Percentiles rank a stretch among this genome's conserved stretches.
Evolutionary conservation across 495 filamentous ascomycete genomes (phyloP).

Genomic region (Hypoxylon trugodes): DNA sequence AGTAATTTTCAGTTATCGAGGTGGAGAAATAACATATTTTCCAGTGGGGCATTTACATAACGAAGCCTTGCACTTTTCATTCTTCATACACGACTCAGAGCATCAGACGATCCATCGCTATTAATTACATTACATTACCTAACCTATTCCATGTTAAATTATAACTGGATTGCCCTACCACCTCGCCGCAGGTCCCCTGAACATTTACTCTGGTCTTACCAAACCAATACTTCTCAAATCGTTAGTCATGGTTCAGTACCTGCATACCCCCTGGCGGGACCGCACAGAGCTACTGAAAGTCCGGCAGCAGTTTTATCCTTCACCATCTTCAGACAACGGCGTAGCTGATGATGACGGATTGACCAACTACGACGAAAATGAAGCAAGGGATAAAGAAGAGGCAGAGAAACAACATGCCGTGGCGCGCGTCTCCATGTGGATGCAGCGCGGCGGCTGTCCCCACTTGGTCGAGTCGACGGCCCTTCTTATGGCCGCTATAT

Average conservation of each 20-base stretch:
- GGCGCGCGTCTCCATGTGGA: constrained; percentile 62
- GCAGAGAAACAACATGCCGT: constrained; percentile 49
- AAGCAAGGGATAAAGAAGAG: constrained; percentile 6
- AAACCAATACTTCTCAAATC: not conserved
- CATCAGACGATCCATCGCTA: not conserved
- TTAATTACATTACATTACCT: constrained; percentile 1
- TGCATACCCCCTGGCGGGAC: constrained; percentile 82
- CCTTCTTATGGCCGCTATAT: constrained; percentile 74
- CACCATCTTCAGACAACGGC: not conserved
- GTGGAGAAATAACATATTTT: not conserved
- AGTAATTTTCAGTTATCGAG: not conserved
- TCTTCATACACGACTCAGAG: not conserved
- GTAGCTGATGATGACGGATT: constrained; percentile 16
- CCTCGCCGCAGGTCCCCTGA: not conserved
- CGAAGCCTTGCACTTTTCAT: constrained; percentile 1
- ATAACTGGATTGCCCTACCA: not conserved
- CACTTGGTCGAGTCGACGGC: constrained; percentile 86
- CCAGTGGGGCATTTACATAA: constrained; percentile 14
- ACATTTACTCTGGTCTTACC: not conserved
- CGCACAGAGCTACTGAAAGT: constrained; percentile 70
- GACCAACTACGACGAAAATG: constrained; percentile 20
- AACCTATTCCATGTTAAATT: constrained; percentile 16
- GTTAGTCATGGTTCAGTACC: constrained; percentile 71
- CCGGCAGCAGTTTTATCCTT: constrained; percentile 71
- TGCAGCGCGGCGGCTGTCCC: constrained; percentile 76